A percentile compares a stretch with the other conserved stretches of the same genome.
Conservation (phyloP, 345 rosid species). For the Salix suchowensis region DNA sequence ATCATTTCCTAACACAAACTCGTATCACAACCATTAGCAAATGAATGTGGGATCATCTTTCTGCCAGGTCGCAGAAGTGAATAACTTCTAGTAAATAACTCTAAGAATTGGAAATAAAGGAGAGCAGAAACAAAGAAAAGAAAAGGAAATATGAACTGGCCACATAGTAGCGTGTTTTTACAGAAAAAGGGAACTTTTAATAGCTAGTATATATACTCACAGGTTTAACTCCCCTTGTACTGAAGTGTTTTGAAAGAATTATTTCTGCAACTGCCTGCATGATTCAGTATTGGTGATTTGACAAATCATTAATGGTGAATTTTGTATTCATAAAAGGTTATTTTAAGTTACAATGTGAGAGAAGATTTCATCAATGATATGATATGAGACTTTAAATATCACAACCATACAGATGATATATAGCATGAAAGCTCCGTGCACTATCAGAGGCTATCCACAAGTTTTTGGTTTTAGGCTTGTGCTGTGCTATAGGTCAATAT, state of each 20-base stretch:
- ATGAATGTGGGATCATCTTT: not conserved
- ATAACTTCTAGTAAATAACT: not conserved
- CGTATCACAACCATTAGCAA: not conserved
- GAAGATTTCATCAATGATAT: not conserved
- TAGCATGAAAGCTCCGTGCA: not conserved
- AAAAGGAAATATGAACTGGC: not conserved
- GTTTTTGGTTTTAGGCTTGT: not conserved
- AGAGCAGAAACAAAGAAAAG: not conserved
- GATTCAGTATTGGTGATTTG: not conserved
- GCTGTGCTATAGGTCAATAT: not conserved
- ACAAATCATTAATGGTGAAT: not conserved
- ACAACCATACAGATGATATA: not conserved
- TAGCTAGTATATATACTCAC: conserved; percentile 46
- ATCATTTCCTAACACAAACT: not conserved
- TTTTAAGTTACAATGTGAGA: not conserved
- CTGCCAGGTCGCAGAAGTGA: not conserved
- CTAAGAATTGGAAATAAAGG: not conserved
- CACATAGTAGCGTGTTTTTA: not conserved
- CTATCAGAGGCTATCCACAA: not conserved
- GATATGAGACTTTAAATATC: not conserved
- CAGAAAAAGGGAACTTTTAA: not conserved
- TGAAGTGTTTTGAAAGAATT: conserved; percentile 70
- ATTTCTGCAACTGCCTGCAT: conserved; percentile 77
- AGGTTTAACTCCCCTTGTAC: conserved; percentile 55
- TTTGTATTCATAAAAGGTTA: not conserved